Evolutionary conservation across 345 rosid genomes (phyloP).

Genomic region (Eutrema japonicum): DNA sequence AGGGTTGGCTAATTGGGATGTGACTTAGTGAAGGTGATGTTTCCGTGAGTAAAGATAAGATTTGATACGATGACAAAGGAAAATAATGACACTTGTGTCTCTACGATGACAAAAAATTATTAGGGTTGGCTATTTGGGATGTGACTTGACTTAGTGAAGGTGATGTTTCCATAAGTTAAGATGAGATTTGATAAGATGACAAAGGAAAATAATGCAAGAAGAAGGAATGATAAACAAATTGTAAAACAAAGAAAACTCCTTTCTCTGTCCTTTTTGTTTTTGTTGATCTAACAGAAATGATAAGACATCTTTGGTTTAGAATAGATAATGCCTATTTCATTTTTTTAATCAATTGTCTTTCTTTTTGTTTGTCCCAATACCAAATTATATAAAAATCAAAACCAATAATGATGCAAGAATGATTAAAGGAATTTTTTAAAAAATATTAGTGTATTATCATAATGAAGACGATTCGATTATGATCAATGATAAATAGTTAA

Average conservation of each 20-base stretch:
- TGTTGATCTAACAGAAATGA: conserved; percentile 17
- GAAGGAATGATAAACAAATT: conserved; percentile 3
- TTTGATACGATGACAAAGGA: background rate
- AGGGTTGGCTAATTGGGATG: conserved; percentile 17
- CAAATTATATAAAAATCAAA: background rate
- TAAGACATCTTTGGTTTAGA: conserved; percentile 17
- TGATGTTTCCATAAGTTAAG: background rate
- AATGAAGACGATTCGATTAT: background rate
- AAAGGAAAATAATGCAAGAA: background rate
- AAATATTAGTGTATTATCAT: background rate
- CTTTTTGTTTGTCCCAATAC: background rate
- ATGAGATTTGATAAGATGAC: background rate
- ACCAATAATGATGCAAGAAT: conserved; percentile 23
- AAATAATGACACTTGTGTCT: background rate
- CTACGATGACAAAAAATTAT: background rate
- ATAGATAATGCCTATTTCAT: conserved; percentile 15
- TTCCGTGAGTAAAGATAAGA: background rate
- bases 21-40: conserved; percentile 1
- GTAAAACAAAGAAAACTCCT: background rate
- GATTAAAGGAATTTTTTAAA: background rate
- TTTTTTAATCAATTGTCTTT: background rate
- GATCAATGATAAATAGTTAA: background rate
- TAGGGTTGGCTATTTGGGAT: conserved; percentile 11
- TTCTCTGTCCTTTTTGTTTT: conserved; percentile 4
- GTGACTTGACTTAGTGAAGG: background rate